Evolutionary conservation across 2,329 filamentous ascomycete species (phyloP).

Genomic region (Arthrobotrys iridis): DNA sequence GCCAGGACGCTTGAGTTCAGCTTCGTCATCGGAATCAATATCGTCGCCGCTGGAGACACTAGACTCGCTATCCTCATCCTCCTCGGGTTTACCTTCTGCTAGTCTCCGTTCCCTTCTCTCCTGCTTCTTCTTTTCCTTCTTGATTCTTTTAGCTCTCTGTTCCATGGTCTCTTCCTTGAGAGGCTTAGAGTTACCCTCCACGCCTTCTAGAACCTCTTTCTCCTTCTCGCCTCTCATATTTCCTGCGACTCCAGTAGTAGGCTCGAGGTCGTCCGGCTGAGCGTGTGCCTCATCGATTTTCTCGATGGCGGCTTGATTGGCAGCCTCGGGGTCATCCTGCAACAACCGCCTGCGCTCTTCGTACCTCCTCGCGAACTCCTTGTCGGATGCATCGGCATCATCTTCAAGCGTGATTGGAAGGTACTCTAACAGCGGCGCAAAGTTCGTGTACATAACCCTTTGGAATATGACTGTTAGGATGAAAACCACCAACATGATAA

Average conservation of each 20-base stretch:
- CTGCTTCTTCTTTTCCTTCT: slow-evolving; percentile 17
- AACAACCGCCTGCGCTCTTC: slow-evolving; percentile 72
- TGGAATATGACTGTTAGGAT: slow-evolving; percentile 81
- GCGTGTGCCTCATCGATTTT: slow-evolving; percentile 65
- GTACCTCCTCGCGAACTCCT: slow-evolving; percentile 84
- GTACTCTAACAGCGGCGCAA: slow-evolving; percentile 85
- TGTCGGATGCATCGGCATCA: slow-evolving; percentile 88
- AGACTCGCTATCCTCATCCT: slow-evolving; percentile 8
- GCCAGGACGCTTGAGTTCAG: slow-evolving; percentile 23
- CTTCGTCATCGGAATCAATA: slow-evolving; percentile 16
- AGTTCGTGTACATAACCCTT: slow-evolving; percentile 80
- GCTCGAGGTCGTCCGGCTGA: slow-evolving; percentile 62
- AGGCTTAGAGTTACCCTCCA: slow-evolving; percentile 31
- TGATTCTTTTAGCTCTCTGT: slow-evolving; percentile 28
- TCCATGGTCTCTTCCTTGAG: slow-evolving; percentile 37
- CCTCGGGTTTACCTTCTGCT: background rate
- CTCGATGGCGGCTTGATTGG: slow-evolving; percentile 64
- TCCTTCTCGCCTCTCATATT: slow-evolving; percentile 66
- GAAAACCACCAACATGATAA: slow-evolving; percentile 81
- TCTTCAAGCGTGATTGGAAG: slow-evolving; percentile 95
- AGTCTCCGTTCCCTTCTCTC: background rate
- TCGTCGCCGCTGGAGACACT: slow-evolving; percentile 31
- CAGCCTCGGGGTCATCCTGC: slow-evolving; percentile 64
- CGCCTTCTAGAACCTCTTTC: slow-evolving; percentile 59
- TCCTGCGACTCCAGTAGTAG: slow-evolving; percentile 61